A percentile compares a stretch with the other conserved stretches of the same genome.
These are phyloP conservation scores for Cyclotella sp. DNA, from an alignment of 108 stramenopile species.

Conservation along the genomic window DNA sequence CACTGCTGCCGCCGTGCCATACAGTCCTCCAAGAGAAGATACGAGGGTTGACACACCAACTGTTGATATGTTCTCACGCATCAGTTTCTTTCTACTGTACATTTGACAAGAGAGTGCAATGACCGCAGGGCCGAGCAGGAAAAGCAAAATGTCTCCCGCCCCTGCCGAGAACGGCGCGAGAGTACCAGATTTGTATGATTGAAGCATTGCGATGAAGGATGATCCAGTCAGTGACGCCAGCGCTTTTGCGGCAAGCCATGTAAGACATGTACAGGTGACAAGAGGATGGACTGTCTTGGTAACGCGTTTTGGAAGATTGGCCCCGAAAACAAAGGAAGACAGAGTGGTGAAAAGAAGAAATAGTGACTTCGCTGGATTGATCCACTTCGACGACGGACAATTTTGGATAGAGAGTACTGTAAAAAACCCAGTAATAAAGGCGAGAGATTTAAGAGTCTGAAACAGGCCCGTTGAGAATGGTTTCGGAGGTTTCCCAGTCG, in stretches of 20 bases:
- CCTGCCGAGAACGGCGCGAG: constrained; percentile 59
- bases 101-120: constrained; percentile 77
- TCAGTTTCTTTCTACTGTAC: constrained; percentile 75
- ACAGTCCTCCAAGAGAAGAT: constrained; percentile 74
- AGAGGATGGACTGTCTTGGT: constrained; percentile 74
- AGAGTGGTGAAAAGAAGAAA: constrained; percentile 72
- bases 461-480: constrained; percentile 60
- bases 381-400: constrained; percentile 30
- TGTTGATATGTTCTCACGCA: constrained; percentile 71
- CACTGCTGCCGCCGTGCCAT: constrained; percentile 70
- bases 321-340: constrained; percentile 71
- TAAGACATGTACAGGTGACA: constrained; percentile 68
- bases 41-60: constrained; percentile 66
- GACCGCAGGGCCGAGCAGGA: constrained; percentile 82
- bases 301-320: constrained; percentile 69
- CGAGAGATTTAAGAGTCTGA: constrained; percentile 52
- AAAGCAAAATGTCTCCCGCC: constrained; percentile 76
- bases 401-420: constrained; percentile 36
- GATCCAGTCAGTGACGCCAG: constrained; percentile 57
- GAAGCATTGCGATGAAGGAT: constrained; percentile 57
- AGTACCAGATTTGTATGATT: constrained; percentile 63
- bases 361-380: constrained; percentile 52
- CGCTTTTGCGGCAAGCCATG: constrained; percentile 55
- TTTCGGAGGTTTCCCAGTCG: constrained; percentile 48
- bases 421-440: constrained; percentile 45